Conservation (phyloP, 345 rosid species). For the Melastoma malabathricum region DNA sequence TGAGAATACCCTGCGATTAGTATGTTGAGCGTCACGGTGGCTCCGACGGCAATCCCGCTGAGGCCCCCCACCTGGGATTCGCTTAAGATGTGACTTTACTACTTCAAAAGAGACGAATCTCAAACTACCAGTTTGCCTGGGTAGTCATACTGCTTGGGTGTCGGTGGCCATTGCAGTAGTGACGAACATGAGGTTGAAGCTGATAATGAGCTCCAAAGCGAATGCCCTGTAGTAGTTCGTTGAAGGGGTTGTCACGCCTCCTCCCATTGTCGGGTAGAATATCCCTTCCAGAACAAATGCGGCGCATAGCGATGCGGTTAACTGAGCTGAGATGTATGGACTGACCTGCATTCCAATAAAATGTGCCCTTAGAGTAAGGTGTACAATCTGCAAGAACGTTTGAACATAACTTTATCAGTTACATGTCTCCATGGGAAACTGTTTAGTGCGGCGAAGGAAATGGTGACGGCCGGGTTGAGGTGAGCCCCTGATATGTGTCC, state of each 20-base stretch:
- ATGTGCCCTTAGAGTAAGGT: background rate
- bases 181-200: slow-evolving; percentile 87
- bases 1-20: slow-evolving; percentile 66
- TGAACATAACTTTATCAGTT: background rate
- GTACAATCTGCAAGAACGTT: background rate
- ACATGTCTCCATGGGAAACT: slow-evolving; percentile 81
- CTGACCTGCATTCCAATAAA: slow-evolving; percentile 34
- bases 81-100: too few relatives aligned
- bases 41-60: slow-evolving; percentile 92
- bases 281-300: slow-evolving; percentile 55
- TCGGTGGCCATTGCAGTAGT: slow-evolving; percentile 92
- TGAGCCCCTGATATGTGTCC: slow-evolving; percentile 94
- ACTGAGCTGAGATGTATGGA: slow-evolving; percentile 56
- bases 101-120: background rate
- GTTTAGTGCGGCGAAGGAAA: slow-evolving; percentile 60
- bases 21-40: slow-evolving; percentile 79
- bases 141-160: slow-evolving; percentile 65
- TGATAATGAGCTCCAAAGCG: slow-evolving; percentile 70
- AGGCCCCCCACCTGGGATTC: slow-evolving; percentile 63
- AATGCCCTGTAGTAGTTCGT: slow-evolving; percentile 50
- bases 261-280: slow-evolving; percentile 56
- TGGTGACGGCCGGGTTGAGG: slow-evolving; percentile 71
- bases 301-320: slow-evolving; percentile 57
- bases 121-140: background rate
- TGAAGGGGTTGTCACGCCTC: slow-evolving; percentile 77